Conservation (phyloP, 2,329 filamentous ascomycete species). For the Pyrenochaeta sp. region DNA sequence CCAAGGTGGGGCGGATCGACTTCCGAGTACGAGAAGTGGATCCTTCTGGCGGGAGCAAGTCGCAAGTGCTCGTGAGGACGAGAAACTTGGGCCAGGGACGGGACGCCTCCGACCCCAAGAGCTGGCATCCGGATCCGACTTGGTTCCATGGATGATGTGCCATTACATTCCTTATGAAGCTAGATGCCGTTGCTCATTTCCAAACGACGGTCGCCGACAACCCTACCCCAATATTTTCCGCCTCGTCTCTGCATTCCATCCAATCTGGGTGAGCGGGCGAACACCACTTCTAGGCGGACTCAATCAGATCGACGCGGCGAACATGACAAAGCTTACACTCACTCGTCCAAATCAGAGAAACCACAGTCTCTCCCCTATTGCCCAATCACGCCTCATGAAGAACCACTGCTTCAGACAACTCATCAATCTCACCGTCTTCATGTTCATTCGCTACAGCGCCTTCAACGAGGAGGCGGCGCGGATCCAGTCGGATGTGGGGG, state of each 20-base stretch:
- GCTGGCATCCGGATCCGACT: not conserved
- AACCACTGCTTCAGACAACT: not conserved
- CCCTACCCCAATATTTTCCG: not conserved
- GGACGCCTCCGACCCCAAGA: not conserved
- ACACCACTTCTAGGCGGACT: not conserved
- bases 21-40: not conserved
- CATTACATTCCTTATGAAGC: not conserved
- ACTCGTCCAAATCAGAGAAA: not conserved
- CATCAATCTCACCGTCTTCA: not conserved
- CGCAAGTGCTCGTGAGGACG: not conserved
- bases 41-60: not conserved
- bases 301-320: not conserved
- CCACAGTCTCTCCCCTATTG: not conserved
- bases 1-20: conserved; percentile 8
- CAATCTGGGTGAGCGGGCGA: not conserved
- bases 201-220: not conserved
- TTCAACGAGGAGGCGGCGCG: not conserved
- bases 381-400: not conserved
- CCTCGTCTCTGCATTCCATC: not conserved
- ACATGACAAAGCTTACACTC: not conserved
- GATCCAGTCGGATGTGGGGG: conserved; percentile 8
- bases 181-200: not conserved
- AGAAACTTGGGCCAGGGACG: not conserved
- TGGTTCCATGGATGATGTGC: not conserved
- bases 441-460: not conserved